Evolutionary conservation across 1,284 basidiomycete species (phyloP).

Genomic region (Cutaneotrichosporon sp.): DNA sequence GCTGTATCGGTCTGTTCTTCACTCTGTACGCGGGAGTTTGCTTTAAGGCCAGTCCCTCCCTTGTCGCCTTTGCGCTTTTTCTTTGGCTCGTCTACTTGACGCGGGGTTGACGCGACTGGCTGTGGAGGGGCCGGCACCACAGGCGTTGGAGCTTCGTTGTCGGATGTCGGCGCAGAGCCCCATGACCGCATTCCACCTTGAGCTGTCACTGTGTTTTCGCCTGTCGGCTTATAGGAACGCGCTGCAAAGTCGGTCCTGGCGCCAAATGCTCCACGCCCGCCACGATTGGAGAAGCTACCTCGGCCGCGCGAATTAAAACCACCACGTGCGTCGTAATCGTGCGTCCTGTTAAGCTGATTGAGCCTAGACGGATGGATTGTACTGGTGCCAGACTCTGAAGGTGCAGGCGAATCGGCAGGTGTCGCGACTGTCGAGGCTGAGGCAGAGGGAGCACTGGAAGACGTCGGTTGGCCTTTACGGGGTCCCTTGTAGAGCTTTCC

Average conservation of each 20-base stretch:
- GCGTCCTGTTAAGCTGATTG: conserved; percentile 5
- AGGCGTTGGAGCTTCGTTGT: neutral
- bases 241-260: neutral
- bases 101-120: neutral
- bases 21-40: conserved; percentile 44
- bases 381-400: conserved; percentile 11
- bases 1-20: conserved; percentile 10
- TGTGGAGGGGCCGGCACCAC: too few relatives aligned
- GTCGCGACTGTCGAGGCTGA: conserved; percentile 4
- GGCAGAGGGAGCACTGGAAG: neutral
- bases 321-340: neutral
- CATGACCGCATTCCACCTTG: conserved; percentile 42
- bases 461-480: neutral
- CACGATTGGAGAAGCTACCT: conserved; percentile 9
- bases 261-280: conserved; percentile 11
- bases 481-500: conserved; percentile 71
- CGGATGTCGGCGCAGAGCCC: conserved; percentile 33
- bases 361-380: conserved; percentile 38
- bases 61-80: conserved; percentile 47
- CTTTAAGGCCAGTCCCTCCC: conserved; percentile 44
- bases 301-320: conserved; percentile 2
- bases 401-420: conserved; percentile 13
- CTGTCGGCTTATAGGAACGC: conserved; percentile 13
- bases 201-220: conserved; percentile 34
- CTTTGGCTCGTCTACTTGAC: conserved; percentile 20